phyloP scores from a whole-genome alignment of 176 grass and related monocot genomes.

The Hordeum vulgare region MorexV3_pseudomolecules_assembly NC_058519.1:576049-576548 shows the following conservation, averaged over 20 bases:
- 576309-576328: not conserved
- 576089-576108: not conserved
- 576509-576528: not conserved
- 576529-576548: not conserved
- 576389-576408: conserved; percentile 23
- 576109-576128: not conserved
- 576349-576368: conserved; percentile 22
- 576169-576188: not conserved
- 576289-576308: conserved; percentile 20
- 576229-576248: not conserved
- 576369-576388: conserved; percentile 49
- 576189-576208: too few species aligned
- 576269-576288: too few species aligned
- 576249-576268: too few species aligned
- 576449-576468: too few species aligned
- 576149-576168: not conserved
- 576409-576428: conserved; percentile 74
- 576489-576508: not conserved
- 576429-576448: not conserved
- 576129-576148: not conserved
- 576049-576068: too few species aligned
- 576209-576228: too few species aligned
- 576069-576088: too few species aligned
- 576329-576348: conserved; percentile 12
- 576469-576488: too few species aligned